These are phyloP conservation scores for Pinus albicaulis DNA, from an alignment of 75 land plant genomes.

Conservation along the genomic window DNA sequence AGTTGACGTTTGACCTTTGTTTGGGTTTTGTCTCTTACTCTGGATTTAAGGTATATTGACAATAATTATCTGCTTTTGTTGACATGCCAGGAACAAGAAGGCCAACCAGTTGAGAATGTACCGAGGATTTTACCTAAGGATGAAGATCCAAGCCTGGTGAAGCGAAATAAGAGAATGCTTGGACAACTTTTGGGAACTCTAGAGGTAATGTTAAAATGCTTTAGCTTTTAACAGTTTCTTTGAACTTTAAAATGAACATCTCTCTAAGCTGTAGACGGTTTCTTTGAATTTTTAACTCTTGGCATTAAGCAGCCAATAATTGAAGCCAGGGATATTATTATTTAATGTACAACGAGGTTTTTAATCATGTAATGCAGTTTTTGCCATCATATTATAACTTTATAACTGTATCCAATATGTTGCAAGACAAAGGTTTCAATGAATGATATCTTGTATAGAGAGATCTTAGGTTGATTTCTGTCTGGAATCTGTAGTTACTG, in stretches of 20 bases:
- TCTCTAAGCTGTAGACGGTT: neutral
- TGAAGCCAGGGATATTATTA: too few relatives aligned
- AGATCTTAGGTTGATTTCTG: too few relatives aligned
- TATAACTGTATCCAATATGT: too few relatives aligned
- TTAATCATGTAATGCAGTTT: too few relatives aligned
- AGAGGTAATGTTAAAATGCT: constrained; percentile 50
- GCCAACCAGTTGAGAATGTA: constrained; percentile 39
- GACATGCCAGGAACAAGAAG: constrained; percentile 43
- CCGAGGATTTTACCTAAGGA: constrained; percentile 79
- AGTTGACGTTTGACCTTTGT: neutral
- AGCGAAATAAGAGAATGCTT: constrained; percentile 90
- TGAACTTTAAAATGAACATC: neutral
- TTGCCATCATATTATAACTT: too few relatives aligned
- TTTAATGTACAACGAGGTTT: too few relatives aligned
- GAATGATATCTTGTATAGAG: too few relatives aligned
- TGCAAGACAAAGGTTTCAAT: too few relatives aligned
- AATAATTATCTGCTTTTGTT: neutral
- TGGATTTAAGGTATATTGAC: neutral
- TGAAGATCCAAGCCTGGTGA: constrained; percentile 84
- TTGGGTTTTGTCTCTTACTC: neutral
- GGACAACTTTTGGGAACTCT: constrained; percentile 92
- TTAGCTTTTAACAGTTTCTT: neutral
- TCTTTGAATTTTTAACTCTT: too few relatives aligned
- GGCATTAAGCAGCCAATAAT: too few relatives aligned
- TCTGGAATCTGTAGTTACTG: too few relatives aligned